Evolutionary conservation across 352 stramenopile genomes (phyloP), one percentile per base, ranked within the genome.

Genomic region (Phytophthora fragariae): DNA sequence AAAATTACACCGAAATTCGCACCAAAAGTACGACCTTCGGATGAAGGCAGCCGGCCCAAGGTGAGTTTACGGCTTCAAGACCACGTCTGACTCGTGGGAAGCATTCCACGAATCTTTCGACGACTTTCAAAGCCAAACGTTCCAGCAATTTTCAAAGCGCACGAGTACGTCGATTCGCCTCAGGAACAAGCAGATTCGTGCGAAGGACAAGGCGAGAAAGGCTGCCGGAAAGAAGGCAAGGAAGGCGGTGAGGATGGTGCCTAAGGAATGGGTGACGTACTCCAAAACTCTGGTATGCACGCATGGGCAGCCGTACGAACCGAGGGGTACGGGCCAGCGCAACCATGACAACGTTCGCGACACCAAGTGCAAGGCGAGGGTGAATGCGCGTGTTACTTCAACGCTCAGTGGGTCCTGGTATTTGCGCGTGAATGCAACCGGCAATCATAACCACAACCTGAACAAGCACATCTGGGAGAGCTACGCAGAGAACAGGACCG

Each of bases 261-360:
- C 61, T 1, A 14, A 46, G 15, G 10, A 55, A 17, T 62, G 21
- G 39, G 39, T 11, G 1, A 24, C 5, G 3, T 68, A 61, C 21
- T 68, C 37, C 0, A 44, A 68, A 44, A 56, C 50, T 12, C 17
- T 68, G 14, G 14, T 60, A 3, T 59, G 33, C 52, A 68, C 61
- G 24, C 50, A 60, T 29, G 61, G 49, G 1, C 50, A 68, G 6
- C n/a, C 61, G 0, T 60, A 59, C 24, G n/a, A 47, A 6, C 9
- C 12, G 10, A 47, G 50, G 1, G 49, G 35, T 7, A 68, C 41
- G 9, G 58, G 58, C 0, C 49, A 55, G 24, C 29, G 58, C 2
- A 44, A 57, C 8, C 54, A 70, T n/a, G 7, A 53, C 12, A 62
- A 50, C 2, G 33, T 70, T 2, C 41, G 62, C 5, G 53, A 33